A percentile compares a stretch with the other conserved stretches of the same genome.
phyloP scores from a whole-genome alignment of 306 rosid species.

The Acacia crassicarpa region DNA sequence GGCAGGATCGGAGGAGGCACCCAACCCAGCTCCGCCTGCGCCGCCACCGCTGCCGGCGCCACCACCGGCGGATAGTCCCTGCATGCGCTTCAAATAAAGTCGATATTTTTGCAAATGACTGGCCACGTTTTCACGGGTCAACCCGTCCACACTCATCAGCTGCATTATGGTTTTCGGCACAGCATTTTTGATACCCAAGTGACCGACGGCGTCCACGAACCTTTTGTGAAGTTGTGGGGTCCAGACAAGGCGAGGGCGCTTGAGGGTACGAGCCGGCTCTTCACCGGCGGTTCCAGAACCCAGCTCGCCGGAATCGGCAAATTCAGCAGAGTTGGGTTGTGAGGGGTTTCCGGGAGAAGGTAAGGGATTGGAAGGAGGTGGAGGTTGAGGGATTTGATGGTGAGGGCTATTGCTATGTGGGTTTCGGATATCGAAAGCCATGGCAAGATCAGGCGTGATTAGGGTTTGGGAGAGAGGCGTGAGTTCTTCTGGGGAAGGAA shows the following conservation, averaged over 20 bases:
- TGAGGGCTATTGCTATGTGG: conserved; percentile 40
- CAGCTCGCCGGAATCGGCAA: conserved; percentile 79
- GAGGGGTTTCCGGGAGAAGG: conserved; percentile 44
- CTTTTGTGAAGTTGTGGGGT: conserved; percentile 97
- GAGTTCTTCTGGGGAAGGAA: conserved; percentile 76
- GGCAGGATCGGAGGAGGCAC: conserved; percentile 56
- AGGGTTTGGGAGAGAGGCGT: conserved; percentile 97
- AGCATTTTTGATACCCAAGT: conserved; percentile 91
- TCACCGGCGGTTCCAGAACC: conserved; percentile 85
- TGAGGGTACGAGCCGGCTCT: conserved; percentile 95
- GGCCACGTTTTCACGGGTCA: conserved; percentile 93
- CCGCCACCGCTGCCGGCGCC: conserved; percentile 40
- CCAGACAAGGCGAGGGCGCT: conserved; percentile 94
- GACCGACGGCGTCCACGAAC: conserved; percentile 93
- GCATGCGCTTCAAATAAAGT: conserved; percentile 93
- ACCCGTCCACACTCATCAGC: conserved; percentile 98
- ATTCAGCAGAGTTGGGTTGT: conserved; percentile 76
- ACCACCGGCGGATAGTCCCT: conserved; percentile 60
- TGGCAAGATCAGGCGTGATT: conserved; percentile 90
- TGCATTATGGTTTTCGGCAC: conserved; percentile 99
- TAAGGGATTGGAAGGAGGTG: conserved; percentile 39
- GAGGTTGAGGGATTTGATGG: conserved; percentile 37
- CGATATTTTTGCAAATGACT: conserved; percentile 95
- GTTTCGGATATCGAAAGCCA: conserved; percentile 81
- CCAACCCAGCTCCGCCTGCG: conserved; percentile 36